These are phyloP conservation scores for Massariosphaeria phaeospora DNA, from an alignment of 495 filamentous ascomycete genomes.

Conservation along the genomic window DNA sequence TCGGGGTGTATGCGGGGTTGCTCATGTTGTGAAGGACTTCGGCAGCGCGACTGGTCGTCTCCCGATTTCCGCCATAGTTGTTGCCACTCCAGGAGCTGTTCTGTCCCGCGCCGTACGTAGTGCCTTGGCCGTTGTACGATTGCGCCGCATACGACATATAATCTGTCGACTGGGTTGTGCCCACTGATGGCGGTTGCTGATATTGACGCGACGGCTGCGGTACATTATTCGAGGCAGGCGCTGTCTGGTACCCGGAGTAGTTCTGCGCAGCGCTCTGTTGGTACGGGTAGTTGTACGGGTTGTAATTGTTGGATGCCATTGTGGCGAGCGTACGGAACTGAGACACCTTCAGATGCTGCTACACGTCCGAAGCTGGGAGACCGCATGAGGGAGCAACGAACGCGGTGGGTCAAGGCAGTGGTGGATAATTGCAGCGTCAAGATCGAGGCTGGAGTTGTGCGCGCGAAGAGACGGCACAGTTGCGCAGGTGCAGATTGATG, in stretches of 20 bases:
- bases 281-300: conserved; percentile 12
- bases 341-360: background rate
- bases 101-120: conserved; percentile 12
- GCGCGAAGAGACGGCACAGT: background rate
- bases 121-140: conserved; percentile 10
- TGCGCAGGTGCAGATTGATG: too few relatives aligned
- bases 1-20: conserved; percentile 21
- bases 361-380: background rate
- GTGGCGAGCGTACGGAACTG: background rate
- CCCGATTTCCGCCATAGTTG: conserved; percentile 15
- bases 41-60: conserved; percentile 16
- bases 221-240: conserved; percentile 8
- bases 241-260: conserved; percentile 19
- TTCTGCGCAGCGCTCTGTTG: conserved; percentile 24
- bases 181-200: conserved; percentile 2
- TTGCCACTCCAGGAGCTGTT: conserved; percentile 10
- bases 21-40: conserved; percentile 30
- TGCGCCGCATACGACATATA: conserved; percentile 20
- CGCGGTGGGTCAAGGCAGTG: background rate
- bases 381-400: background rate
- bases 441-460: background rate
- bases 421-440: background rate
- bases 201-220: conserved; percentile 7
- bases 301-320: conserved; percentile 19
- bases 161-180: conserved; percentile 23